A percentile compares a stretch with the other conserved stretches of the same genome.
Conservation (phyloP, 176 grass and related monocot genomes). For the Oryza brachyantha region DNA sequence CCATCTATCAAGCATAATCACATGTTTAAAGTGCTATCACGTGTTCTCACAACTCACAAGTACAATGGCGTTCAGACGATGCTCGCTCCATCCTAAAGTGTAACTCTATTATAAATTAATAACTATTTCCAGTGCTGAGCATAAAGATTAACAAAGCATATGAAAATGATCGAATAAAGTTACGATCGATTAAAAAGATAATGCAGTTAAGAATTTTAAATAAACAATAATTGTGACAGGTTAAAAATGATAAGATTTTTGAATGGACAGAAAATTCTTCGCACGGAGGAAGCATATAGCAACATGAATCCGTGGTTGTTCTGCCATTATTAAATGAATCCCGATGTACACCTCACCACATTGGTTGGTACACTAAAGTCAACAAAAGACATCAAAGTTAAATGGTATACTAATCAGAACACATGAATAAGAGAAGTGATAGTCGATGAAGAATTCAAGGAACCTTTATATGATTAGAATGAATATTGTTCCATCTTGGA, state of each 20-base stretch:
- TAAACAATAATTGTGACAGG: too few relatives aligned
- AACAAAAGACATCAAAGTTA: background rate
- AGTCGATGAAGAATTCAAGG: background rate
- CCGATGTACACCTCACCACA: background rate
- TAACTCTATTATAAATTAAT: too few relatives aligned
- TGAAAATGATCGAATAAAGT: too few relatives aligned
- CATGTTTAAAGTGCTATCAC: constrained; percentile 16
- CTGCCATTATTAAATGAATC: constrained; percentile 16
- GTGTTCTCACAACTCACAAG: constrained; percentile 4
- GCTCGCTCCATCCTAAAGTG: too few relatives aligned
- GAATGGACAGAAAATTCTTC: too few relatives aligned
- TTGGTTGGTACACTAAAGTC: background rate
- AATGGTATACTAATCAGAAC: background rate
- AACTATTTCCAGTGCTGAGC: too few relatives aligned
- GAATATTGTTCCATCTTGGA: constrained; percentile 18
- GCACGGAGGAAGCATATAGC: background rate
- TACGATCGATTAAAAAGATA: too few relatives aligned
- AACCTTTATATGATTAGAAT: background rate
- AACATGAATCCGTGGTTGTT: background rate
- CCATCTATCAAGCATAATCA: background rate
- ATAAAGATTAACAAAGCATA: too few relatives aligned
- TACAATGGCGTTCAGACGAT: background rate
- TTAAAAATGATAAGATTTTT: too few relatives aligned
- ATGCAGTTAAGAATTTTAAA: too few relatives aligned
- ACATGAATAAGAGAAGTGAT: background rate